Conservation (phyloP, 164 flowering plant species). For the Nymphaea thermarum region DNA sequence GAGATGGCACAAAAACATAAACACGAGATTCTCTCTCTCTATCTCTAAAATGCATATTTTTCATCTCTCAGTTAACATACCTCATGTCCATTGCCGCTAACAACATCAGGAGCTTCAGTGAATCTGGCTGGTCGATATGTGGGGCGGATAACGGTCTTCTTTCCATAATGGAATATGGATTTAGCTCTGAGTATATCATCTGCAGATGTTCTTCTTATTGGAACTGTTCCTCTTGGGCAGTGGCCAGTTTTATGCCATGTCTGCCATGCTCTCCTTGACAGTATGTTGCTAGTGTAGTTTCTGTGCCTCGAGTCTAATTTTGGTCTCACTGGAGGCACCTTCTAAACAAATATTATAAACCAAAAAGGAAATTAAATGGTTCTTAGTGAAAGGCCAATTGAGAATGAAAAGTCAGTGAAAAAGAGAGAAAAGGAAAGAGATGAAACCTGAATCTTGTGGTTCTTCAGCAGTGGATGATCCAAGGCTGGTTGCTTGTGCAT, state of each 20-base stretch:
- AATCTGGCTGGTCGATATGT: conserved; percentile 11
- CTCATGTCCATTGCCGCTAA: conserved; percentile 90
- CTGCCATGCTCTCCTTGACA: conserved; percentile 51
- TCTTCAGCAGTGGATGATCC: conserved; percentile 88
- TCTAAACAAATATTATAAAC: neutral
- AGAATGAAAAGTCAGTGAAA: neutral
- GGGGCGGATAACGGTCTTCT: conserved; percentile 24
- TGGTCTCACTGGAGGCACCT: neutral
- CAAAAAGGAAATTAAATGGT: neutral
- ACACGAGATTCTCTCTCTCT: too few species aligned
- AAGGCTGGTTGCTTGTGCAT: conserved; percentile 79
- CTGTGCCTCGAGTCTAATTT: conserved; percentile 1
- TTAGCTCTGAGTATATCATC: conserved; percentile 82
- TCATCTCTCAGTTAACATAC: conserved; percentile 17
- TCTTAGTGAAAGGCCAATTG: neutral
- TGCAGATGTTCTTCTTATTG: conserved; percentile 65
- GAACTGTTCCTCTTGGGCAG: conserved; percentile 84
- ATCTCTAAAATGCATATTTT: too few species aligned
- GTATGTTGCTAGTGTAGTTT: neutral
- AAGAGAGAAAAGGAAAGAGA: neutral
- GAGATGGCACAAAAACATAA: neutral
- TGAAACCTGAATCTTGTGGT: conserved; percentile 89
- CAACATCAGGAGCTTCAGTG: conserved; percentile 64
- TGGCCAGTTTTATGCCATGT: conserved; percentile 69
- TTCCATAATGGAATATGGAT: conserved; percentile 77